Conservation (phyloP, 371 early-diverging fungal species). For the Mucor lusitanicus region DNA sequence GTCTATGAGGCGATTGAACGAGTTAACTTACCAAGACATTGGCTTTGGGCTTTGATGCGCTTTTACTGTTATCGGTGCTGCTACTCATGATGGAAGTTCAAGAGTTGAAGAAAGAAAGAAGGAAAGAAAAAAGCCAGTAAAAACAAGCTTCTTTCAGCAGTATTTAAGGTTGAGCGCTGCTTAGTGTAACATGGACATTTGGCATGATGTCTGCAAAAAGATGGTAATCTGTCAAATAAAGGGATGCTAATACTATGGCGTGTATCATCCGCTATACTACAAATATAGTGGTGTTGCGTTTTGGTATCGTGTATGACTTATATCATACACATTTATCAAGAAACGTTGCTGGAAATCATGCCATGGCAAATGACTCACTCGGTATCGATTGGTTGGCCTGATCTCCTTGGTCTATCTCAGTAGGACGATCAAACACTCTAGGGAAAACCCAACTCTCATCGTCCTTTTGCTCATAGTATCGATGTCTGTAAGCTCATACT, state of each 20-base stretch:
- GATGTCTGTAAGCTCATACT: neutral
- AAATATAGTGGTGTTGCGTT: no score
- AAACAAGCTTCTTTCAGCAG: neutral
- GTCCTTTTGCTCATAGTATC: neutral
- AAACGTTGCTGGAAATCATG: neutral
- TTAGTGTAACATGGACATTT: neutral
- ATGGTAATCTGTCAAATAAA: neutral
- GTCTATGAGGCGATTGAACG: neutral
- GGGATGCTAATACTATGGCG: neutral
- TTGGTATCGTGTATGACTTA: no score
- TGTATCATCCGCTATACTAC: no score
- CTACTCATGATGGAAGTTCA: neutral
- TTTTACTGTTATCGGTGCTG: neutral
- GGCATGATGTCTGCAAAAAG: neutral
- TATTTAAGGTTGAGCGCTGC: neutral
- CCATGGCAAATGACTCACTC: neutral
- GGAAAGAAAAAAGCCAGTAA: neutral
- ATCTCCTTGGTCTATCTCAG: neutral
- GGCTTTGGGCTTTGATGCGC: constrained; percentile 3
- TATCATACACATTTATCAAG: neutral
- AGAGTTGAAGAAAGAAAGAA: neutral
- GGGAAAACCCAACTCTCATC: neutral
- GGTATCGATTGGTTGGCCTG: neutral
- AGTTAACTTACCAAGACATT: neutral
- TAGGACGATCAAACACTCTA: neutral